Base-by-base conservation (phyloP, 1,284 basidiomycete genomes). In the Taiwanofungus camphoratus region DNA sequence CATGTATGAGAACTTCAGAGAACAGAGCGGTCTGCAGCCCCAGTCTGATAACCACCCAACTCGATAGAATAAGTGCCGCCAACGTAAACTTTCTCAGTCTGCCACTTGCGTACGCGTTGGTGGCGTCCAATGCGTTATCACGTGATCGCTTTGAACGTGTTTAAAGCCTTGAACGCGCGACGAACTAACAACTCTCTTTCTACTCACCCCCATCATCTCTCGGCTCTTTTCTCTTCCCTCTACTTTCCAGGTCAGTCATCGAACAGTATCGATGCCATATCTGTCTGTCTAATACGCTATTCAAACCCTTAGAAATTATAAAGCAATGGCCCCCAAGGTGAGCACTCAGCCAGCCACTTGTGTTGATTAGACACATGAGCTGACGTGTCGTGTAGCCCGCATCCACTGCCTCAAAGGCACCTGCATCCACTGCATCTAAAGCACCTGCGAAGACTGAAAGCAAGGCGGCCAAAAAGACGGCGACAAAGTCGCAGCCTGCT, bases 401-500 rank as follows among this genome's bases (percentile, higher is more conserved):
- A 52, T 68, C 71, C 45, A 67, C 72, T 53, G 71, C 71, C 48
- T 68, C 67, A 49, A 73, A 74, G 59, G 69, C 71, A 44, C 73
- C 77, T 52, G 71, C 74, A 45, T 78, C 76, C 23, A 72, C 71
- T 41, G 71, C 68, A 30, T 67, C 67, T 24, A 78, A 79, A 63
- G 75, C 76, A 23, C 76, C 76, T 29, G 71, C 73, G 21, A 73
- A 73, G 54, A 45, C 68, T 43, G 41, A 63, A 59, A 43, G 59
- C n/a, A 67, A 69, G 57, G 67, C 70, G 41, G 72, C 71, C 27
- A 76, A 77, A 68, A 79, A 78, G 70, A 73, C 75, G 12, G 58
- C 68, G 48, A 66, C 72, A 55, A 57, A 59, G 42, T 42, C 59
- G 24, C 60, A 60, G 7, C 56, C 61, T 31, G 66, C 58, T 39